Evolutionary conservation across 306 rosid species (phyloP).

Genomic region (Medicago truncatula): MtrunA17r5.0-ANR NC_053044.1:31744001-31744500

Average conservation of each 20-base stretch:
- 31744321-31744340: slow-evolving; percentile 24
- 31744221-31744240: background rate
- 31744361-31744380: background rate
- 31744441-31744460: too few relatives aligned
- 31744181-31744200: background rate
- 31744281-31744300: slow-evolving; percentile 1
- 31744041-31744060: slow-evolving; percentile 81
- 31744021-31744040: slow-evolving; percentile 72
- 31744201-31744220: background rate
- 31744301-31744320: slow-evolving; percentile 24
- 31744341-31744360: background rate
- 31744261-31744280: too few relatives aligned
- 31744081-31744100: slow-evolving; percentile 61
- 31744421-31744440: too few relatives aligned
- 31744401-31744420: too few relatives aligned
- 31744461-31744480: too few relatives aligned
- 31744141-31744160: slow-evolving; percentile 72
- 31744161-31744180: slow-evolving; percentile 11
- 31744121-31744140: slow-evolving; percentile 75
- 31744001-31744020: slow-evolving; percentile 89
- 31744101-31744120: slow-evolving; percentile 59
- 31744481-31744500: background rate
- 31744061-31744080: slow-evolving; percentile 70
- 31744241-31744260: too few relatives aligned
- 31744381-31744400: too few relatives aligned